phyloP scores from a whole-genome alignment of 192 early-diverging fungal species.

The Lobosporangium transversale region DNA sequence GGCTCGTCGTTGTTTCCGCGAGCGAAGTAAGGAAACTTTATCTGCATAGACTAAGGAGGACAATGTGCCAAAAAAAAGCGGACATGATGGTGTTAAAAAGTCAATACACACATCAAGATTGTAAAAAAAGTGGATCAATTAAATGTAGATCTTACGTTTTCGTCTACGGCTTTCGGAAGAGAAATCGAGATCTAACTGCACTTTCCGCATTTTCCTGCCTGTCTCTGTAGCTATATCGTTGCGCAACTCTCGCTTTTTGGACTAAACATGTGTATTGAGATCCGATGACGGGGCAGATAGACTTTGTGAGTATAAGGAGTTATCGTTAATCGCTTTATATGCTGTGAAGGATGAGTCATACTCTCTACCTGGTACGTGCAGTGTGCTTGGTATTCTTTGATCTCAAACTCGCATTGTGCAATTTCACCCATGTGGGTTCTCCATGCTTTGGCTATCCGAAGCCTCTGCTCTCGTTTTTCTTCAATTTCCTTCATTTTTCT shows the following conservation, averaged over 20 bases:
- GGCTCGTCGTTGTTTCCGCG: slow-evolving; percentile 41
- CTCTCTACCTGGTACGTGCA: slow-evolving; percentile 49
- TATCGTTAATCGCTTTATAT: no score
- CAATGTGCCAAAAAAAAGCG: background rate
- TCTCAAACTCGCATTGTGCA: slow-evolving; percentile 57
- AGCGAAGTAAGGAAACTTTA: slow-evolving; percentile 35
- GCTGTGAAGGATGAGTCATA: no score
- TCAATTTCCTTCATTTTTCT: slow-evolving; percentile 63
- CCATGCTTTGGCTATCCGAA: slow-evolving; percentile 57
- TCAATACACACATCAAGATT: no score
- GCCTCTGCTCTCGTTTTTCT: slow-evolving; percentile 55
- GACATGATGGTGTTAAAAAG: no score
- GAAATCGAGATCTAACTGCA: slow-evolving; percentile 15
- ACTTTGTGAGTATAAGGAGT: no score
- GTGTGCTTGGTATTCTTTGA: slow-evolving; percentile 63
- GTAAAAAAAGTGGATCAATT: background rate
- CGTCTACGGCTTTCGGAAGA: slow-evolving; percentile 1
- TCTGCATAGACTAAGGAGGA: slow-evolving; percentile 26
- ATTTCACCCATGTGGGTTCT: slow-evolving; percentile 53
- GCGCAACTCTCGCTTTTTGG: slow-evolving; percentile 24
- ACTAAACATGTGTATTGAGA: no score
- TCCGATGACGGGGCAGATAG: no score
- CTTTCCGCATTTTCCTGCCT: slow-evolving; percentile 13
- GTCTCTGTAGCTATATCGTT: slow-evolving; percentile 8
- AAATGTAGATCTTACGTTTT: background rate